These are phyloP conservation scores for Aspergillus avenaceus DNA, from an alignment of 495 filamentous ascomycete species.

Conservation along the genomic window DNA sequence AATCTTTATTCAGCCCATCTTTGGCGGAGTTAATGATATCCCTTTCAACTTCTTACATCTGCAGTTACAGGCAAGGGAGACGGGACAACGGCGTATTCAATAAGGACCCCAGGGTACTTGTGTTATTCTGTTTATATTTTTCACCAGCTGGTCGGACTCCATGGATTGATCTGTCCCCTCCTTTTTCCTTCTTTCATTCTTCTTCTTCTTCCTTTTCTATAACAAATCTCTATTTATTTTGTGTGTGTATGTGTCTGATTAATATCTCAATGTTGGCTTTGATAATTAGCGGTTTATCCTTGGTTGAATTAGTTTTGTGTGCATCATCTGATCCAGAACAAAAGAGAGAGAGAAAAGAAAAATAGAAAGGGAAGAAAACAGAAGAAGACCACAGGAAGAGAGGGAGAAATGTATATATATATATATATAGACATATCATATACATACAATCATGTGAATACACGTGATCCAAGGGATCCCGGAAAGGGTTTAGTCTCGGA, in stretches of 20 bases:
- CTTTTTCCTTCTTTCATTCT: slow-evolving; percentile 19
- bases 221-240: no score
- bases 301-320: neutral
- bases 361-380: no score
- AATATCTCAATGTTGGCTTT: no score
- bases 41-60: slow-evolving; percentile 13
- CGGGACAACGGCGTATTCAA: slow-evolving; percentile 15
- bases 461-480: slow-evolving; percentile 20
- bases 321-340: no score
- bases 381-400: no score
- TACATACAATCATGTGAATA: neutral
- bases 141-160: slow-evolving; percentile 12
- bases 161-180: slow-evolving; percentile 13
- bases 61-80: slow-evolving; percentile 12
- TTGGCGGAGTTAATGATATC: slow-evolving; percentile 27
- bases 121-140: slow-evolving; percentile 18
- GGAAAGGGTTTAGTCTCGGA: slow-evolving; percentile 24
- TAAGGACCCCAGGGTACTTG: slow-evolving; percentile 9
- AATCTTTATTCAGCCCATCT: slow-evolving; percentile 10
- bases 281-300: neutral
- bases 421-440: neutral
- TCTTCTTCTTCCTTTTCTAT: slow-evolving; percentile 6
- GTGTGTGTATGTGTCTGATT: no score
- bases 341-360: no score
- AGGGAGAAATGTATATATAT: no score